Conservation (phyloP, 805 yeast species). For the Myxozyma geophila region DNA sequence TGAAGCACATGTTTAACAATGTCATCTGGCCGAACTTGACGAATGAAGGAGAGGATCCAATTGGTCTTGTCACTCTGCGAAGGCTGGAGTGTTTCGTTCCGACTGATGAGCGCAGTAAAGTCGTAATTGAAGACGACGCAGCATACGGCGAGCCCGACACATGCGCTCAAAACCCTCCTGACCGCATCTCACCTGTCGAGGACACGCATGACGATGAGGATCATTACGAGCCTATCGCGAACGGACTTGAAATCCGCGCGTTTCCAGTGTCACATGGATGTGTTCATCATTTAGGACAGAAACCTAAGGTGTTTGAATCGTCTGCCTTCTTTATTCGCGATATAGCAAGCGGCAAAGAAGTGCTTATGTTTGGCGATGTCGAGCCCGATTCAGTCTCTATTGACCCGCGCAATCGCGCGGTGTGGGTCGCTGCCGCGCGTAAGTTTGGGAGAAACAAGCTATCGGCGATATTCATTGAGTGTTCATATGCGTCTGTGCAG, state of each 20-base stretch:
- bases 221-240: constrained; percentile 22
- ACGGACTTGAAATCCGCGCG: constrained; percentile 30
- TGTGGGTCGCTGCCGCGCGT: constrained; percentile 65
- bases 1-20: constrained; percentile 69
- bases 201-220: constrained; percentile 25
- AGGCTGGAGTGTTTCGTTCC: constrained; percentile 10
- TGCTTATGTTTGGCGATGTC: constrained; percentile 81
- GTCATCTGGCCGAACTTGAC: constrained; percentile 78
- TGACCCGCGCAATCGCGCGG: constrained; percentile 45
- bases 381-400: constrained; percentile 65
- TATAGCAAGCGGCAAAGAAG: constrained; percentile 42
- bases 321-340: constrained; percentile 65
- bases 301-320: constrained; percentile 47
- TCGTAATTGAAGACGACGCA: neutral
- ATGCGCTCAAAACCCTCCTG: constrained; percentile 1
- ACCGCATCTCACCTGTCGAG: constrained; percentile 15
- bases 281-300: constrained; percentile 28
- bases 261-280: constrained; percentile 48
- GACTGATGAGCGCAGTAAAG: neutral
- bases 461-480: constrained; percentile 70
- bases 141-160: neutral
- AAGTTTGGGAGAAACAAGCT: constrained; percentile 51
- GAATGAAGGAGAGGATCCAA: constrained; percentile 39
- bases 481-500: constrained; percentile 62
- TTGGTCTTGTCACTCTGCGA: constrained; percentile 27